phyloP scores from a whole-genome alignment of 768 basidiomycete species.

The Chiua virens region DNA sequence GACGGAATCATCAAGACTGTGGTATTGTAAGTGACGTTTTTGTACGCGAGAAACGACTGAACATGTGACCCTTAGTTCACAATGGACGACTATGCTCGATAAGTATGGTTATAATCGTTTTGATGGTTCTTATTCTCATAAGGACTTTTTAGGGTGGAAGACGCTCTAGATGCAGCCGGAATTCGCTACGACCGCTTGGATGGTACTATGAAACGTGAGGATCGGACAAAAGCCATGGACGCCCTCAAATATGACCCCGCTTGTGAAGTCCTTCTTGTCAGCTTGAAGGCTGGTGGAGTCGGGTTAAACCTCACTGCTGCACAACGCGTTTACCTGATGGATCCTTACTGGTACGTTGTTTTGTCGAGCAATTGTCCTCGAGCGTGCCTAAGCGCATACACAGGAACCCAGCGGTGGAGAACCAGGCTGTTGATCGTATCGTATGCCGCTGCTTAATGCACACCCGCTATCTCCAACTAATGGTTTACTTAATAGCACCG shows the following conservation, averaged over 20 bases:
- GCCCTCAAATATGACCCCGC: conserved; percentile 84
- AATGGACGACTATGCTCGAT: conserved; percentile 94
- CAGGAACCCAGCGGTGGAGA: conserved; percentile 97
- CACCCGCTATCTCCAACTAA: neutral
- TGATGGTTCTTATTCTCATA: conserved; percentile 1
- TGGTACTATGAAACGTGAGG: conserved; percentile 97
- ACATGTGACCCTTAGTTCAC: conserved; percentile 55
- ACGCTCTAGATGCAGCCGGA: conserved; percentile 76
- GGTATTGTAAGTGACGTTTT: conserved; percentile 74
- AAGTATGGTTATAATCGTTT: conserved; percentile 47
- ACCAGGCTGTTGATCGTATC: conserved; percentile 97
- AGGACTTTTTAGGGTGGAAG: conserved; percentile 65
- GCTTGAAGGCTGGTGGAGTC: conserved; percentile 95
- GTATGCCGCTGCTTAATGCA: conserved; percentile 46
- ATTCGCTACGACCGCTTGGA: conserved; percentile 93
- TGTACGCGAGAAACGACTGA: conserved; percentile 16
- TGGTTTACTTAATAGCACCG: conserved; percentile 65
- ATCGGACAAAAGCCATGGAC: conserved; percentile 89
- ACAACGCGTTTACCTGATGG: conserved; percentile 92
- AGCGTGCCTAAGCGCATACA: neutral
- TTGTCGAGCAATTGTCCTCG: neutral
- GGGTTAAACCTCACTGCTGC: conserved; percentile 95
- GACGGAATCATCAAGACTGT: conserved; percentile 84
- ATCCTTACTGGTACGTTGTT: conserved; percentile 81
- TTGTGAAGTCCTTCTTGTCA: conserved; percentile 94